Evolutionary conservation across 331 rosid genomes (phyloP).

Genomic region (Telfairia occidentalis): DNA sequence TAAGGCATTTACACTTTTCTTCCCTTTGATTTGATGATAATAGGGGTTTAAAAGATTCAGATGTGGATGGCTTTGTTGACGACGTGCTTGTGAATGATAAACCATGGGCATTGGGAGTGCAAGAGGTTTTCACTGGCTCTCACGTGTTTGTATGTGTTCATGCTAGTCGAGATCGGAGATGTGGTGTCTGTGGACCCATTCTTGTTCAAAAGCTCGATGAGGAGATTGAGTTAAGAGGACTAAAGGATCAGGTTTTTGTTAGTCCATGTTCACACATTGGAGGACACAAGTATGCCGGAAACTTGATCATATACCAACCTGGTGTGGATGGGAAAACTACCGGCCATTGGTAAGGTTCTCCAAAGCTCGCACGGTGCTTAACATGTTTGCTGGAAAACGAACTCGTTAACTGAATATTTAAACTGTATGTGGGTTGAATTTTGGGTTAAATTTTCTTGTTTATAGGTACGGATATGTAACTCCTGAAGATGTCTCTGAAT

Average conservation of each 20-base stretch:
- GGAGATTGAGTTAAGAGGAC: conserved; percentile 54
- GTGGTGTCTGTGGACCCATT: conserved; percentile 92
- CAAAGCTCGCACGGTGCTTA: not conserved
- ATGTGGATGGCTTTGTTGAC: conserved; percentile 56
- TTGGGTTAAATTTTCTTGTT: conserved; percentile 3
- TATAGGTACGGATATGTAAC: conserved; percentile 94
- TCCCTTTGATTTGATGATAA: conserved; percentile 14
- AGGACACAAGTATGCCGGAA: conserved; percentile 96
- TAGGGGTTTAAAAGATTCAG: conserved; percentile 64
- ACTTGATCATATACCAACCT: conserved; percentile 59
- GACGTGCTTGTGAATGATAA: conserved; percentile 74
- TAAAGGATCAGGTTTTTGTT: conserved; percentile 54
- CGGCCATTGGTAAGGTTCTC: conserved; percentile 66
- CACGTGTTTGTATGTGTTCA: conserved; percentile 82
- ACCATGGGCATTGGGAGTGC: conserved; percentile 51
- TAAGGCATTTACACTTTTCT: not conserved
- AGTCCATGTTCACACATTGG: conserved; percentile 80
- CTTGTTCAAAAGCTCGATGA: conserved; percentile 52
- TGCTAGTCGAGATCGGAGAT: conserved; percentile 80
- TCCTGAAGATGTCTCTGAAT: conserved; percentile 68
- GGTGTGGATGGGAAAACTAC: conserved; percentile 52
- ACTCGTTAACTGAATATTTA: not conserved
- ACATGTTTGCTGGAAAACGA: not conserved
- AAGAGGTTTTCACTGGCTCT: conserved; percentile 44
- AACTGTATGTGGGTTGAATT: not conserved